Conservation (phyloP, 495 filamentous ascomycete species). For the Lasiosphaeris hirsuta region DNA sequence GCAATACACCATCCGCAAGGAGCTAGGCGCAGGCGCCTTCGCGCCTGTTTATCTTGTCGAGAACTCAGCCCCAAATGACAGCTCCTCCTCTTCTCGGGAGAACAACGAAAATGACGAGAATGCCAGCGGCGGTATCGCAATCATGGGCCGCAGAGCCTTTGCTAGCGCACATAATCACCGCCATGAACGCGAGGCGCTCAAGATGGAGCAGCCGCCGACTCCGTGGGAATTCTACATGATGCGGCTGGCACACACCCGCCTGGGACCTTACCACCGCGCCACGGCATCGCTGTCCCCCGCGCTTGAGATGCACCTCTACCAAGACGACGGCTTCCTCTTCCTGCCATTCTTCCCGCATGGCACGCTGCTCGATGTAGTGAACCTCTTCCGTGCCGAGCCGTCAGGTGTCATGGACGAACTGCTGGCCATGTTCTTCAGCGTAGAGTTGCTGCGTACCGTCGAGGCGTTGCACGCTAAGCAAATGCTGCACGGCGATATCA, state of each 20-base stretch:
- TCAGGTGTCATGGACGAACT: slow-evolving; percentile 77
- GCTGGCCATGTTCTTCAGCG: slow-evolving; percentile 88
- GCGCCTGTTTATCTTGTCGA: slow-evolving; percentile 91
- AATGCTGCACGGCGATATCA: slow-evolving; percentile 90
- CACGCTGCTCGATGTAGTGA: slow-evolving; percentile 89
- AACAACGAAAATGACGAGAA: slow-evolving; percentile 54
- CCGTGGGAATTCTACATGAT: slow-evolving; percentile 98
- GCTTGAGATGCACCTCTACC: slow-evolving; percentile 84
- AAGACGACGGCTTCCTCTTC: slow-evolving; percentile 77
- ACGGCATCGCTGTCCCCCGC: slow-evolving; percentile 72
- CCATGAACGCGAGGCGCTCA: slow-evolving; percentile 73
- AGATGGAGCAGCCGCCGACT: slow-evolving; percentile 81
- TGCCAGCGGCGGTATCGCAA: slow-evolving; percentile 26
- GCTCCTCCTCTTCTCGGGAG: slow-evolving; percentile 17
- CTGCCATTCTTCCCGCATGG: slow-evolving; percentile 87
- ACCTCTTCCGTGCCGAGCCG: slow-evolving; percentile 70
- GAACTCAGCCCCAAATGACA: slow-evolving; percentile 50
- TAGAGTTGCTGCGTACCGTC: slow-evolving; percentile 87
- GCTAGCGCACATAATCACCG: slow-evolving; percentile 44
- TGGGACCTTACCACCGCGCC: slow-evolving; percentile 63
- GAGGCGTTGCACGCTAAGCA: slow-evolving; percentile 78
- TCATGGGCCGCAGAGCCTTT: slow-evolving; percentile 51
- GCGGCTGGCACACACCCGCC: slow-evolving; percentile 68
- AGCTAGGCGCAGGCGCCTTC: slow-evolving; percentile 89
- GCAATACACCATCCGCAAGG: slow-evolving; percentile 74